Percentiles rank a stretch among this genome's conserved stretches.
phyloP scores from a whole-genome alignment of 2,329 filamentous ascomycete species.

The Didymella pinodella region DNA sequence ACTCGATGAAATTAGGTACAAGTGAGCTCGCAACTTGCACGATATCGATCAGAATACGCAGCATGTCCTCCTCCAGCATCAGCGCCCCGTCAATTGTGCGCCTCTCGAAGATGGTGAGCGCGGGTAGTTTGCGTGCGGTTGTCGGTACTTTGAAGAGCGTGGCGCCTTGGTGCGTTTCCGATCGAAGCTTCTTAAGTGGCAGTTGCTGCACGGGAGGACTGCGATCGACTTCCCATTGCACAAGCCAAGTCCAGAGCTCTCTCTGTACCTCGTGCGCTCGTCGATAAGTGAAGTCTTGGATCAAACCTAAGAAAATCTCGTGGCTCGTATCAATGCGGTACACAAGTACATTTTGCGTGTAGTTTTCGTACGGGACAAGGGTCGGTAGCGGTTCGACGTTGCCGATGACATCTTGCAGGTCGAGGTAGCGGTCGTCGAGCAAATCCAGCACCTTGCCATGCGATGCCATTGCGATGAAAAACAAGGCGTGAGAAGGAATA shows the following conservation, averaged over 20 bases:
- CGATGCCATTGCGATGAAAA: conserved; percentile 32
- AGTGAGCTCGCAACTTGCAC: conserved; percentile 37
- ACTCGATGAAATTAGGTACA: conserved; percentile 48
- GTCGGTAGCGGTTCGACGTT: conserved; percentile 41
- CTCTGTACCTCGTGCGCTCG: conserved; percentile 25
- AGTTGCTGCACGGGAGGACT: conserved; percentile 6
- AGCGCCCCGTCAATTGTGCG: conserved; percentile 35
- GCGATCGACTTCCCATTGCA: conserved; percentile 43
- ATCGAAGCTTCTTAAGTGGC: conserved; percentile 37
- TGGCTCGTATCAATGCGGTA: conserved; percentile 42
- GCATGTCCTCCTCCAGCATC: conserved; percentile 39
- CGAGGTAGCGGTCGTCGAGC: conserved; percentile 43
- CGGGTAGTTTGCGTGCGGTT: conserved; percentile 16
- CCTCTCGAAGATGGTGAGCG: conserved; percentile 28
- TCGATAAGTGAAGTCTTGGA: conserved; percentile 43
- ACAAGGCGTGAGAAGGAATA: background rate
- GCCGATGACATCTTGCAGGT: conserved; percentile 43
- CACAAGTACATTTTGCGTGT: conserved; percentile 32
- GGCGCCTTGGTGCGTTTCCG: conserved; percentile 14
- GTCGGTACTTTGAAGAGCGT: conserved; percentile 2
- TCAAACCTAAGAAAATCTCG: conserved; percentile 35
- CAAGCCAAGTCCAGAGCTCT: conserved; percentile 46
- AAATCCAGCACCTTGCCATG: conserved; percentile 43
- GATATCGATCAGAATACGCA: conserved; percentile 44
- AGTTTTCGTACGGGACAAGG: conserved; percentile 44